phyloP scores from a whole-genome alignment of 1,139 yeast species.

The Candida neerlandica region DNA sequence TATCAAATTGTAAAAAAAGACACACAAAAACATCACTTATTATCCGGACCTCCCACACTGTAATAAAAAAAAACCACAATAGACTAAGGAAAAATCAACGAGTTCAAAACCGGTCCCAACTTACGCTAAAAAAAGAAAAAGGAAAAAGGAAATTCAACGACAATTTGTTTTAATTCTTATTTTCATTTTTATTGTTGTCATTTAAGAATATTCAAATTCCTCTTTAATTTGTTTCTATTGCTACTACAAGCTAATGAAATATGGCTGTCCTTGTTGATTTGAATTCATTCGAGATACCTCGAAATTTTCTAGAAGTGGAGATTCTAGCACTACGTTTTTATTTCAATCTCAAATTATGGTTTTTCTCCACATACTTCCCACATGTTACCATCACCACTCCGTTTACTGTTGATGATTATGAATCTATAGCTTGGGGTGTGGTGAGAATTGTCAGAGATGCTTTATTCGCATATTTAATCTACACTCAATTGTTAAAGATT shows the following conservation, averaged over 20 bases:
- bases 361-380: constrained; percentile 8
- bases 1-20: not conserved
- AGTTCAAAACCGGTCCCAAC: not conserved
- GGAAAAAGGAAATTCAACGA: not conserved
- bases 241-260: too few relatives aligned
- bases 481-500: constrained; percentile 14
- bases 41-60: not conserved
- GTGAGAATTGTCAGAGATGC: constrained; percentile 28
- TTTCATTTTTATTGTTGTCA: not conserved
- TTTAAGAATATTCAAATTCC: not conserved
- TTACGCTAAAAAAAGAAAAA: not conserved
- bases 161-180: not conserved
- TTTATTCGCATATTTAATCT: constrained; percentile 23
- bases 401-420: not conserved
- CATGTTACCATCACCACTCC: not conserved
- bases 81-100: not conserved
- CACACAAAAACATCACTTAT: not conserved
- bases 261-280: constrained; percentile 1
- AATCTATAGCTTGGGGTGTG: constrained; percentile 17
- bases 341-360: constrained; percentile 3
- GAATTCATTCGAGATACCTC: not conserved
- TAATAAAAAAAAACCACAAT: not conserved
- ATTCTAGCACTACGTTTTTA: not conserved
- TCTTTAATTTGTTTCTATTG: not conserved
- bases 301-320: not conserved